These are phyloP conservation scores for Neurospora sp. DNA, from an alignment of 495 filamentous ascomycete genomes.

Conservation along the genomic window DNA sequence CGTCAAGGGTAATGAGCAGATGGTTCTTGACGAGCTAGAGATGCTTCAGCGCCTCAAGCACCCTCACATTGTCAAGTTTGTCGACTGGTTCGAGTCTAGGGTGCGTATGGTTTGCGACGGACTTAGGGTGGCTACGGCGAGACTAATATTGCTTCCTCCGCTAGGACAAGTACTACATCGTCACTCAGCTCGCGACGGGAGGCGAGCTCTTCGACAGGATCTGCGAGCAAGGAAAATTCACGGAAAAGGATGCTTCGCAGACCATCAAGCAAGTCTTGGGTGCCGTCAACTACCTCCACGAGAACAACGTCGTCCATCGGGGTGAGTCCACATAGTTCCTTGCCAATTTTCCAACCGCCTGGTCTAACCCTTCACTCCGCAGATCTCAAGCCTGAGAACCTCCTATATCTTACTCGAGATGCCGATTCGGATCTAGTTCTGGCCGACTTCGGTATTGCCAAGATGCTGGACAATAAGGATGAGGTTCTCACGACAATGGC, in stretches of 20 bases:
- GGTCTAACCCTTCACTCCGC: slow-evolving; percentile 1
- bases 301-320: slow-evolving; percentile 93
- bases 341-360: background rate
- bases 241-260: slow-evolving; percentile 95
- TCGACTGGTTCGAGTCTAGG: slow-evolving; percentile 98
- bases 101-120: slow-evolving; percentile 29
- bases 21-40: slow-evolving; percentile 96
- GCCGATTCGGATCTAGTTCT: slow-evolving; percentile 77
- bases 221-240: slow-evolving; percentile 97
- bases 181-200: slow-evolving; percentile 91
- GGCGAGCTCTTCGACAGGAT: slow-evolving; percentile 98
- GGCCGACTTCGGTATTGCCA: slow-evolving; percentile 97
- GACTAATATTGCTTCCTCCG: slow-evolving; percentile 4
- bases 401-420: slow-evolving; percentile 79
- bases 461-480: slow-evolving; percentile 86
- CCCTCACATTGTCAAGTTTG: slow-evolving; percentile 93
- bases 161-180: slow-evolving; percentile 99
- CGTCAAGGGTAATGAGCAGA: slow-evolving; percentile 93
- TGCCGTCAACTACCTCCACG: slow-evolving; percentile 89
- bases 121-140: background rate
- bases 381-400: slow-evolving; percentile 98
- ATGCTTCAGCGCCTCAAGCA: slow-evolving; percentile 86
- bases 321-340: slow-evolving; percentile 40
- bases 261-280: slow-evolving; percentile 93
- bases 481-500: slow-evolving; percentile 97